Base-by-base conservation (phyloP, 495 filamentous ascomycete species). In the Xylaria bambusicola region DNA sequence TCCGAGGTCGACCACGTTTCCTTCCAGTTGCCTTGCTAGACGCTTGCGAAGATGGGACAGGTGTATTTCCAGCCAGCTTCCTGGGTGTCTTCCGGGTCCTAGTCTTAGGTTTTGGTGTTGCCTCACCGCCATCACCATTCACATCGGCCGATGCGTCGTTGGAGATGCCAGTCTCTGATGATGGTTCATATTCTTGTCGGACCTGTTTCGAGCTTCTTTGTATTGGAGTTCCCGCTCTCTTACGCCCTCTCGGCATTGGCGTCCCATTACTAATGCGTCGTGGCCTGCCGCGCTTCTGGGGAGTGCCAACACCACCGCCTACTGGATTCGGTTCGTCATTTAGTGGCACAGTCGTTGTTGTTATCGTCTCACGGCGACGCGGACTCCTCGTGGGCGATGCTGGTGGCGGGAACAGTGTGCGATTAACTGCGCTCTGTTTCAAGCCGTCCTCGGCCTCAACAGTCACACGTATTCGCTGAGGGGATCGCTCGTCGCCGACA, bases 401-500 rank as follows among this genome's bases (percentile, higher is more conserved):
- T 12, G 75, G 63, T 40, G 67, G 68, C 58, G 68, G 71, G 55
- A 80, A 81, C 38, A 79, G 64, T 23, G 66, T 71, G 53, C 74
- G 76, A 56, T 63, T 75, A 13, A 72, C 65, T 52, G 52, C 63
- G 44, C 64, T 64, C 41, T 59, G 50, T 55, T 42, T 58, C 35
- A 67, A 47, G 36, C 67, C 66, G 27, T 74, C 64, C 12, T 76
- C 80, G 2, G 81, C 77, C 62, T 84, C 77, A 42, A 84, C 78
- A 0, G 82, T 83, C 40, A 83, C 80, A 46, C 71, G 69, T 27
- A 84, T 70, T 62, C 76, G 80, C 61, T 82, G 79, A 6, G 80
- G 79, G 40, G 80, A 77, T 36, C 67, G 56, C 7, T 72, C 64
- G 42, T 80, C 66, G 12, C 81, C 82, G 17, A 82, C 76, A 36